Base-by-base conservation (phyloP, 352 stramenopile genomes). In the Pythium phragmiticola region DNA sequence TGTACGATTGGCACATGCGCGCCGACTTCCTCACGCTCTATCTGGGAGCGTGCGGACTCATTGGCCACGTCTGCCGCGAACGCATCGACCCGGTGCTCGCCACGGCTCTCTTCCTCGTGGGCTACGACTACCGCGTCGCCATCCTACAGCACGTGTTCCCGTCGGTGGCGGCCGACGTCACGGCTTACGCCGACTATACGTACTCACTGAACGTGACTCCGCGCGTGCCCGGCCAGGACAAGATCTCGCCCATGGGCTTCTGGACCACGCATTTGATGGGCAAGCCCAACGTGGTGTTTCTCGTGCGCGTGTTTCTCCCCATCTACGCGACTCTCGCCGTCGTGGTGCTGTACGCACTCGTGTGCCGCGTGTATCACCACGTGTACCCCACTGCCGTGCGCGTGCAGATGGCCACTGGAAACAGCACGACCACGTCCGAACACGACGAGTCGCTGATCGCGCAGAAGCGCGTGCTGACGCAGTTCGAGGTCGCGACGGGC, bases 401-500 rank as follows among this genome's bases (percentile, higher is more conserved):
- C n/a, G 42, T 65, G 5, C 54, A 62, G 41, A 37, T 39, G 12
- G 42, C 42, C n/a, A 65, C 65, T 21, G 21, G 21, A 0, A 30
- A 12, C 0, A 54, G 30, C 26, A 73, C 57, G 1, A 41, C 51
- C 2, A 63, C 33, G 3, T 70, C 69, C 5, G 47, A 67, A 14
- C 26, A 30, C 43, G 21, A 50, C 3, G 17, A 50, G 21, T 23
- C 21, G 43, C 17, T 50, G 14, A 9, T 23, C 6, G 46, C 36
- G 14, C 56, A 67, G 37, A 67, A 64, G 37, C 55, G 65, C 16
- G 55, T 63, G 17, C 57, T 71, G 21, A 73, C 69, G 42, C n/a
- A 68, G 0, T 76, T 76, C n/a, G 69, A 75, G 36, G 46, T 75
- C 17, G 68, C 68, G 7, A 75, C 68, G 0, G 68, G 68, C 30